Conservation (phyloP, 2,329 filamentous ascomycete genomes). For the Lojkania enalia region DNA sequence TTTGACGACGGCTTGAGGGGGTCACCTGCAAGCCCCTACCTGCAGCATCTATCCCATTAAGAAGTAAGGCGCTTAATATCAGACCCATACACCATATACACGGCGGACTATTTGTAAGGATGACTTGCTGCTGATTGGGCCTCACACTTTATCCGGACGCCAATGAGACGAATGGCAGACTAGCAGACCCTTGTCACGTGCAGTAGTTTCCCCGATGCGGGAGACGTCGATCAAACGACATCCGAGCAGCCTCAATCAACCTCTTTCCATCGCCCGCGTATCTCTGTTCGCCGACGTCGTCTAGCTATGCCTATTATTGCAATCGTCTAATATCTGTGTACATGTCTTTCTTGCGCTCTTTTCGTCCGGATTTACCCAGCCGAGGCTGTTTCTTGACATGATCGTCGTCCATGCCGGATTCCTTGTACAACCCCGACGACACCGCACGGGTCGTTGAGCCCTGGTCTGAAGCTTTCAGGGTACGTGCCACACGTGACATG, state of each 20-base stretch:
- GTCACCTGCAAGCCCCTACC: background rate
- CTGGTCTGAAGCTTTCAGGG: constrained; percentile 38
- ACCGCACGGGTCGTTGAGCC: constrained; percentile 29
- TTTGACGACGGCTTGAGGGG: constrained; percentile 1
- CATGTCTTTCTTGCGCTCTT: background rate
- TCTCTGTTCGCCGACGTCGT: background rate
- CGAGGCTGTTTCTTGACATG: constrained; percentile 3
- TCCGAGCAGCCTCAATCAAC: constrained; percentile 9
- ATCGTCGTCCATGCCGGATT: constrained; percentile 22
- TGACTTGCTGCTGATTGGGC: too few relatives aligned
- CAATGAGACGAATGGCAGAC: background rate
- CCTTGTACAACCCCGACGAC: constrained; percentile 36
- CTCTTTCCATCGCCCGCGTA: background rate
- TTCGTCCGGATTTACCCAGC: constrained; percentile 3
- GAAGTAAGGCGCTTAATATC: background rate
- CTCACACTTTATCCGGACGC: constrained; percentile 9
- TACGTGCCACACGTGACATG: constrained; percentile 22
- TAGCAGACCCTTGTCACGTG: constrained; percentile 1
- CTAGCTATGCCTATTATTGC: background rate
- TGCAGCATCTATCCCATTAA: too few relatives aligned
- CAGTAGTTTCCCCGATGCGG: constrained; percentile 1
- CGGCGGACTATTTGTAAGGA: too few relatives aligned
- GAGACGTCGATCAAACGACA: constrained; percentile 13
- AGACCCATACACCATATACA: too few relatives aligned
- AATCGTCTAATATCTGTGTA: background rate